These are phyloP conservation scores for Cladosporium austrohemisphaericum DNA, from an alignment of 2,329 filamentous ascomycete genomes.

Conservation along the genomic window DNA sequence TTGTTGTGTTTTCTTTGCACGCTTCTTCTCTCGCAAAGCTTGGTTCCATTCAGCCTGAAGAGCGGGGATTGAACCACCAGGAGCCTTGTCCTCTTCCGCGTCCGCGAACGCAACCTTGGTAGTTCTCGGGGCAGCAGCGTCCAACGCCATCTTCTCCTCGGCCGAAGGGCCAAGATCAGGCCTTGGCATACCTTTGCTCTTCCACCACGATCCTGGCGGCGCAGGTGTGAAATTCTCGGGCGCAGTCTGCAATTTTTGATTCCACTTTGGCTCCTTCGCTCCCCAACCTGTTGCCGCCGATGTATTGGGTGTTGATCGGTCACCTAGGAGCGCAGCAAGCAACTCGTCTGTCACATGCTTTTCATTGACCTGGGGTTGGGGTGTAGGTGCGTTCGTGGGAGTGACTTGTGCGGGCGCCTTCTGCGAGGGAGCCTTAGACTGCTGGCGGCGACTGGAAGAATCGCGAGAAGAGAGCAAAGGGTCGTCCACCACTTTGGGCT, in stretches of 20 bases:
- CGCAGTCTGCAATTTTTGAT: slow-evolving; percentile 11
- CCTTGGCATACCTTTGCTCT: slow-evolving; percentile 20
- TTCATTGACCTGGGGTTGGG: background rate
- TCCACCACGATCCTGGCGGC: slow-evolving; percentile 27
- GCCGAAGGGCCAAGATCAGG: slow-evolving; percentile 22
- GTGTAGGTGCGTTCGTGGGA: background rate
- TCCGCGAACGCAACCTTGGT: slow-evolving; percentile 22
- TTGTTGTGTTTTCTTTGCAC: slow-evolving; percentile 16
- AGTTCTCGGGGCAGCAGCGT: slow-evolving; percentile 16
- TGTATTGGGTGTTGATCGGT: background rate
- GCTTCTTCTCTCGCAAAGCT: slow-evolving; percentile 26
- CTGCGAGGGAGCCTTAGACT: background rate
- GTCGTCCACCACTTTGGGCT: slow-evolving; percentile 26
- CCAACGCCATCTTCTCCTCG: slow-evolving; percentile 17
- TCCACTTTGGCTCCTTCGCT: slow-evolving; percentile 18
- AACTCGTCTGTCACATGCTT: slow-evolving; percentile 24
- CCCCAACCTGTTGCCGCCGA: slow-evolving; percentile 23
- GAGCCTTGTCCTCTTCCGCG: slow-evolving; percentile 2
- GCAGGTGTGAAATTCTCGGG: slow-evolving; percentile 26
- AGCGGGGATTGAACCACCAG: slow-evolving; percentile 21
- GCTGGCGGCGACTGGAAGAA: background rate
- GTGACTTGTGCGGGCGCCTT: background rate
- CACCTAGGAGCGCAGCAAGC: slow-evolving; percentile 17
- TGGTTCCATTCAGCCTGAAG: slow-evolving; percentile 27
- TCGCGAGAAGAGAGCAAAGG: slow-evolving; percentile 17